Base-by-base conservation (phyloP, 148 eudicot species). In the Polygonum maritimum region DNA sequence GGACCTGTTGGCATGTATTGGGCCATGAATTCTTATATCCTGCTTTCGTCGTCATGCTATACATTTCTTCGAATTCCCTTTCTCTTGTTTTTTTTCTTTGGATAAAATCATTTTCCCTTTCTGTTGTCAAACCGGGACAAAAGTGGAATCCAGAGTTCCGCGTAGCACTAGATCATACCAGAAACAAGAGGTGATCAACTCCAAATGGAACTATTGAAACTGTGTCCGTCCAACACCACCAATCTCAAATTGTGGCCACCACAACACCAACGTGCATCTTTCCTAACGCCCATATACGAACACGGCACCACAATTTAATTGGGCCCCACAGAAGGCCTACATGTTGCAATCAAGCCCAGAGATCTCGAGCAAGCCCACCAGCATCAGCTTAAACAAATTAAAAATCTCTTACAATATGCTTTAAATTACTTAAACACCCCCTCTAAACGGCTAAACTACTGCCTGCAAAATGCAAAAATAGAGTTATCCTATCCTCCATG, bases 101-200 rank as follows among this genome's bases (percentile, higher is more conserved):
- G 31, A 26, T 26, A 26, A 26, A 26, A 26, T 26, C 31, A 26
- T 26, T 3, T 48, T 48, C 15, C 15, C 49, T 48, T 48, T 48
- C 49, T 48, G 14, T 48, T 48, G 15, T 49, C 26, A n/a, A 54
- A 48, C 2, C 26, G 14, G 12, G 65, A 18, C 12, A 9, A 58
- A 33, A 10, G 31, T 62, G 69, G 39, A 62, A 62, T 62, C 14
- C 14, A 62, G 18, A 10, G 39, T 62, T 26, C 69, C 69, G 69
- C 69, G 69, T 62, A 62, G 69, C 69, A 62, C 36, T 1, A n/a
- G 31, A 62, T 62, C 69, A 33, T 10, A 62, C 69, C 69, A 62
- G 16, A 62, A 62, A 11, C 69, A 3, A 10, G 35, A 58, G 36
- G 67, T 21, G 36, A 22, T 58, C 1, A 57, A 58, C 67, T 58